Conservation (phyloP, 306 rosid species). For the Cicer arietinum region DNA sequence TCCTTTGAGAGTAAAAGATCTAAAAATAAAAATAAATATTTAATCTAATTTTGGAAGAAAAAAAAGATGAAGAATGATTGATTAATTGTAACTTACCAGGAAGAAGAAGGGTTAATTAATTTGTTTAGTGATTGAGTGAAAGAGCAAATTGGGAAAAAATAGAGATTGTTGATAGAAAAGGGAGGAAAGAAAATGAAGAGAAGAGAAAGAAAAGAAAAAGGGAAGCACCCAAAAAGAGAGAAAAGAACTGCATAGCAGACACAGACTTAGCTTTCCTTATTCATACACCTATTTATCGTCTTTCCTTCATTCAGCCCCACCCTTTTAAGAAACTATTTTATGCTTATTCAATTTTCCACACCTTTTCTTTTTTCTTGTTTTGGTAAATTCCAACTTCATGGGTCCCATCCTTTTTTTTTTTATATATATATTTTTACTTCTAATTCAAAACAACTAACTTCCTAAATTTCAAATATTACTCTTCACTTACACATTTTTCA, state of each 20-base stretch:
- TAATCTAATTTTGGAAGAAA: neutral
- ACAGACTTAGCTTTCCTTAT: conserved; percentile 45
- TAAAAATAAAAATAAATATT: neutral
- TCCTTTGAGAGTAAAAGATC: conserved; percentile 22
- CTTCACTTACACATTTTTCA: too few species aligned
- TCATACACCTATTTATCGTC: conserved; percentile 42
- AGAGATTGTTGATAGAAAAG: conserved; percentile 44
- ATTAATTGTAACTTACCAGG: conserved; percentile 36
- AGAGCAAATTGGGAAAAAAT: conserved; percentile 47
- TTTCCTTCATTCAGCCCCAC: conserved; percentile 40
- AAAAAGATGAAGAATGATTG: neutral
- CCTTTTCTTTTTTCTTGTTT: conserved; percentile 59
- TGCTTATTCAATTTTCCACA: conserved; percentile 34
- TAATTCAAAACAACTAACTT: too few species aligned
- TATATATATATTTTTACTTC: too few species aligned
- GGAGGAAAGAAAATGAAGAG: neutral
- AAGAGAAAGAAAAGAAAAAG: neutral
- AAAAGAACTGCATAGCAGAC: neutral
- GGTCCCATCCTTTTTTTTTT: neutral
- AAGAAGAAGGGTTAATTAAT: neutral
- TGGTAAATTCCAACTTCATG: conserved; percentile 48
- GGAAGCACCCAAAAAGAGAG: conserved; percentile 41
- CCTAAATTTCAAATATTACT: too few species aligned
- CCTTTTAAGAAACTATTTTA: conserved; percentile 43
- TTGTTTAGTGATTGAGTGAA: neutral